Percentiles rank a stretch among this genome's conserved stretches.
phyloP scores from a whole-genome alignment of 2,329 filamentous ascomycete species.

The Apiospora rasikravindrae region DNA sequence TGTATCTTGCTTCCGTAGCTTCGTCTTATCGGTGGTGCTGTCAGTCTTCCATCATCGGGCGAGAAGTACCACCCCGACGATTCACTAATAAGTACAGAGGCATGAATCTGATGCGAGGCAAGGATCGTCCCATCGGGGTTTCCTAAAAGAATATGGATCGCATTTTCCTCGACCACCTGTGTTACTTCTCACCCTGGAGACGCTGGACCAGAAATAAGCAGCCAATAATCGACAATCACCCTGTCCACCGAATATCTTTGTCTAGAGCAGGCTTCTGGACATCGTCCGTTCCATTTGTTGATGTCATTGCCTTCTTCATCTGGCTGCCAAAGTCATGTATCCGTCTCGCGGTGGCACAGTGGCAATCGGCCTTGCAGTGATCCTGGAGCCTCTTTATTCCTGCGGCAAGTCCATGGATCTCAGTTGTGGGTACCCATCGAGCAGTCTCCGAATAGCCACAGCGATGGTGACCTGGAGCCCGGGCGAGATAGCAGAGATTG shows the following conservation, averaged over 20 bases:
- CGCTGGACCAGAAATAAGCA: not conserved
- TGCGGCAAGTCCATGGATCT: not conserved
- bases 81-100: not conserved
- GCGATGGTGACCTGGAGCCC: not conserved
- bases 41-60: conserved; percentile 8
- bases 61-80: not conserved
- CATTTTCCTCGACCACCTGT: not conserved
- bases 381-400: not conserved
- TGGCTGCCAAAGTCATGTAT: not conserved
- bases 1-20: not conserved
- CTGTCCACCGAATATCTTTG: not conserved
- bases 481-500: not conserved
- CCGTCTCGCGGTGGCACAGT: not conserved
- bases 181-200: not conserved
- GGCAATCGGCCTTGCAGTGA: not conserved
- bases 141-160: not conserved
- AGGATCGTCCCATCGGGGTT: not conserved
- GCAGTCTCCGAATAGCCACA: not conserved
- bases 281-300: not conserved
- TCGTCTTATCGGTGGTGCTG: not conserved
- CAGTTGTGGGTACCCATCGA: not conserved
- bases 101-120: not conserved
- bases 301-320: not conserved
- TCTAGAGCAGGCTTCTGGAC: not conserved
- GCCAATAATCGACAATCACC: not conserved